phyloP scores from a whole-genome alignment of 2,329 filamentous ascomycete species.

The Fusarium sp. region DNA sequence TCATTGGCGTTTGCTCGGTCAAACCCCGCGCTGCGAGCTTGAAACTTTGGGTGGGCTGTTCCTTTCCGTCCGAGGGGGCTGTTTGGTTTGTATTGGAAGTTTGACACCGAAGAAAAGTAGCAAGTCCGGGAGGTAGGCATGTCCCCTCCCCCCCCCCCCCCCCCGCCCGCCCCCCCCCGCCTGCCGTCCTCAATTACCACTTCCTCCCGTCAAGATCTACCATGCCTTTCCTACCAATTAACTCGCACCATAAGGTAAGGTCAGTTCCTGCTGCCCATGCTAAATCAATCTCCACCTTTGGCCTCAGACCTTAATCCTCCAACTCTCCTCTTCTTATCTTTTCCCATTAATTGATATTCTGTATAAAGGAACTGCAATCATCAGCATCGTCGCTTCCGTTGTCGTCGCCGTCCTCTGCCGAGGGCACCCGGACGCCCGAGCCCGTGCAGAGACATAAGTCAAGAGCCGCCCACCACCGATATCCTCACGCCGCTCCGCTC shows the following conservation, averaged over 20 bases:
- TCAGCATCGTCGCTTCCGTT: constrained; percentile 16
- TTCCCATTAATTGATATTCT: constrained; percentile 5
- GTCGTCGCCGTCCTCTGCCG: constrained; percentile 38
- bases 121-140: constrained; percentile 28
- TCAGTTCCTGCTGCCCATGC: not conserved
- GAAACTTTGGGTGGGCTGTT: constrained; percentile 17
- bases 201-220: constrained; percentile 7
- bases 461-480: constrained; percentile 35
- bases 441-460: constrained; percentile 36
- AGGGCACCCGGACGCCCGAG: constrained; percentile 44
- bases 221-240: constrained; percentile 1
- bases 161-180: constrained; percentile 9
- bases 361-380: not conserved
- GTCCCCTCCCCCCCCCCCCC: constrained; percentile 28
- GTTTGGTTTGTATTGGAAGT: not conserved
- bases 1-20: not conserved
- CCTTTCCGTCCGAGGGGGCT: not conserved
- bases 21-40: constrained; percentile 12
- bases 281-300: constrained; percentile 25
- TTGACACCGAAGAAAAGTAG: constrained; percentile 11
- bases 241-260: constrained; percentile 15
- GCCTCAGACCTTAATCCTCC: constrained; percentile 24
- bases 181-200: not conserved
- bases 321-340: constrained; percentile 16
- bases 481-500: constrained; percentile 31